Conservation (phyloP, 2,329 filamentous ascomycete genomes). For the Microcera coccophila region DNA sequence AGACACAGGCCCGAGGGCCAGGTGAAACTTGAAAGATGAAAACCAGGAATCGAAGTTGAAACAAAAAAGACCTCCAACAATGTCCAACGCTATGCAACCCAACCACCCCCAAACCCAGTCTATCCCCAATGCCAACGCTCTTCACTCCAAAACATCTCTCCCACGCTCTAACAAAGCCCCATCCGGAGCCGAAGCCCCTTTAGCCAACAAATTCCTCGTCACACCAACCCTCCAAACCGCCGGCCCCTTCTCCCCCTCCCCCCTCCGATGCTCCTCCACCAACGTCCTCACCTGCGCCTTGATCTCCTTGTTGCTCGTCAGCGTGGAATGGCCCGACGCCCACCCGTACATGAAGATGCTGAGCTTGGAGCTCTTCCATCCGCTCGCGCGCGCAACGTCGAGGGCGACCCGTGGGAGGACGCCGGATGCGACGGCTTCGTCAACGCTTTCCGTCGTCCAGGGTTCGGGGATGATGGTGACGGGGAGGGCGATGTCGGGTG, state of each 20-base stretch:
- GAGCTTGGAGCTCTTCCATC: conserved; percentile 36
- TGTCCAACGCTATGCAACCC: too few relatives aligned
- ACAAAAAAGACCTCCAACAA: too few relatives aligned
- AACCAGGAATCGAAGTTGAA: too few relatives aligned
- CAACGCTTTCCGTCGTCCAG: conserved; percentile 28
- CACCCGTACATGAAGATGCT: conserved; percentile 41
- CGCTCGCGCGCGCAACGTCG: conserved; percentile 30
- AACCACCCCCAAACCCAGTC: too few relatives aligned
- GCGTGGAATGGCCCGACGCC: conserved; percentile 31
- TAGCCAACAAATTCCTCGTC: conserved; percentile 36
- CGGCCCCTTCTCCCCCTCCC: conserved; percentile 31
- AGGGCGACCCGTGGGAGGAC: conserved; percentile 33
- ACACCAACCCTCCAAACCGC: conserved; percentile 33
- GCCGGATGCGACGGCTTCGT: conserved; percentile 21
- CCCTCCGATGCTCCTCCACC: conserved; percentile 29
- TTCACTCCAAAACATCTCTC: too few relatives aligned
- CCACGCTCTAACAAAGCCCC: too few relatives aligned
- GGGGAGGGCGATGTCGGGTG: conserved; percentile 33
- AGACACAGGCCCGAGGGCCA: too few relatives aligned
- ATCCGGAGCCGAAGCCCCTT: conserved; percentile 28
- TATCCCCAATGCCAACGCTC: too few relatives aligned
- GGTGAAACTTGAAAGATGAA: too few relatives aligned
- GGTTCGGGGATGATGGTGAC: conserved; percentile 28
- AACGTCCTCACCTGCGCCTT: conserved; percentile 34
- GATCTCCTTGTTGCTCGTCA: conserved; percentile 42